Evolutionary conservation across 2,329 filamentous ascomycete species (phyloP), one percentile per base, ranked within the genome.

Genomic region (Chrysosporium queenslandicum): DNA sequence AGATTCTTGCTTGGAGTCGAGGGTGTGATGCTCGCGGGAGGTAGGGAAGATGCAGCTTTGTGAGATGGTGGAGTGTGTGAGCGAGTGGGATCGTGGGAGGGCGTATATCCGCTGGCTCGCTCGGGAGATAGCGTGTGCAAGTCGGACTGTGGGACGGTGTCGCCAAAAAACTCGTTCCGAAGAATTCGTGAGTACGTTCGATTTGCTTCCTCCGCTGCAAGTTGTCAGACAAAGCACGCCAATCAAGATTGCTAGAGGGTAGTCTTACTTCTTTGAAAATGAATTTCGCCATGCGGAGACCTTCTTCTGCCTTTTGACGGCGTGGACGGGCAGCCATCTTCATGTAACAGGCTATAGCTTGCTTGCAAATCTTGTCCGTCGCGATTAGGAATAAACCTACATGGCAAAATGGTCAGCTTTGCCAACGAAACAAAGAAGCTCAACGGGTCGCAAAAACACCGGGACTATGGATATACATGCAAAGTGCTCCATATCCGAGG

Each of bases 1-100:
- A 98, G 80, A 60, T 98, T 98, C 72, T 96, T 97, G 69, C 95
- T 89, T 8, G 92, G 92, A 3, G 92, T 98, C 1, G 91, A 94
- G 0, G 92, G 92, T 0, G 91, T 95, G 54, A 92, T 76, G 53
- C 81, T 76, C 25, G 78, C 83, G 1, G 85, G 79, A 9, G 86
- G 83, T n/a, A 89, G 70, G 21, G 79, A 75, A 11, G 81, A 74
- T 12, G 77, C 72, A 12, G 81, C 74, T 16, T 71, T 68, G 60
- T 82, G 81, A 54, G 78, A 81, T 23, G 90, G 90, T 42, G 90
- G 90, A 4, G 91, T 96, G 59, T 85, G 82, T 46, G 87, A 85
- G 63, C 86, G 78, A 47, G 82, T 85, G 47, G 82, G 80, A 65
- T 87, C 81, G 56, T 80, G 77, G 55, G 74, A 70, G 11, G 69